phyloP scores from a whole-genome alignment of 192 early-diverging fungal genomes.

The Coemansia erecta region DNA sequence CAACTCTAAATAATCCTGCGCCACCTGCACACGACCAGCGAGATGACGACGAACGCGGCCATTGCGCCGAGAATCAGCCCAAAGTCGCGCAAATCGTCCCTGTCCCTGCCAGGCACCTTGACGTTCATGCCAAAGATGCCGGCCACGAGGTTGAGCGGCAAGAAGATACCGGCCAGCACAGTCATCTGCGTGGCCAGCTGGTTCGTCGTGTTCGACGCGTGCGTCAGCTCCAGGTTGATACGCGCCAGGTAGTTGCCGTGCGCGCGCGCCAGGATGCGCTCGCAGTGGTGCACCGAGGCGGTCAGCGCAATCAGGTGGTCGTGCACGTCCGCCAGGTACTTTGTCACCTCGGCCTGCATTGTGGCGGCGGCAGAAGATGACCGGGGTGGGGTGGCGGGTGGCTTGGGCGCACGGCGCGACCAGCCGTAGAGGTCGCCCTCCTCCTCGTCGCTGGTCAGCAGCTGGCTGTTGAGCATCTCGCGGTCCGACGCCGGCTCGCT shows the following conservation, averaged over 20 bases:
- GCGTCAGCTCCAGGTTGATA: slow-evolving; percentile 77
- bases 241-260: slow-evolving; percentile 87
- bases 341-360: slow-evolving; percentile 22
- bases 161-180: slow-evolving; percentile 56
- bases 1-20: slow-evolving; percentile 39
- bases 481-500: slow-evolving; percentile 7
- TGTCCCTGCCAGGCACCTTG: slow-evolving; percentile 63
- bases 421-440: slow-evolving; percentile 44
- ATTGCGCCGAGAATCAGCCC: slow-evolving; percentile 33
- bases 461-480: slow-evolving; percentile 34
- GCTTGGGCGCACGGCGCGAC: slow-evolving; percentile 11
- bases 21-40: slow-evolving; percentile 40
- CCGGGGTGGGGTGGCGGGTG: too few species aligned
- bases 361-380: too few species aligned
- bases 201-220: slow-evolving; percentile 55
- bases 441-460: slow-evolving; percentile 53
- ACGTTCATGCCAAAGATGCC: slow-evolving; percentile 75
- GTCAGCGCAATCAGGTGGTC: slow-evolving; percentile 80
- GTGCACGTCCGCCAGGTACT: slow-evolving; percentile 38
- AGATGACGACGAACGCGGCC: slow-evolving; percentile 30
- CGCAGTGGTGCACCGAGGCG: slow-evolving; percentile 77
- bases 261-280: slow-evolving; percentile 70
- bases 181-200: slow-evolving; percentile 47
- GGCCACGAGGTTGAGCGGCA: slow-evolving; percentile 66
- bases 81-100: slow-evolving; percentile 43